A percentile compares a stretch with the other conserved stretches of the same genome.
These are phyloP conservation scores for Pseudoturritis turrita DNA, from an alignment of 345 rosid genomes.

Conservation along the genomic window DNA sequence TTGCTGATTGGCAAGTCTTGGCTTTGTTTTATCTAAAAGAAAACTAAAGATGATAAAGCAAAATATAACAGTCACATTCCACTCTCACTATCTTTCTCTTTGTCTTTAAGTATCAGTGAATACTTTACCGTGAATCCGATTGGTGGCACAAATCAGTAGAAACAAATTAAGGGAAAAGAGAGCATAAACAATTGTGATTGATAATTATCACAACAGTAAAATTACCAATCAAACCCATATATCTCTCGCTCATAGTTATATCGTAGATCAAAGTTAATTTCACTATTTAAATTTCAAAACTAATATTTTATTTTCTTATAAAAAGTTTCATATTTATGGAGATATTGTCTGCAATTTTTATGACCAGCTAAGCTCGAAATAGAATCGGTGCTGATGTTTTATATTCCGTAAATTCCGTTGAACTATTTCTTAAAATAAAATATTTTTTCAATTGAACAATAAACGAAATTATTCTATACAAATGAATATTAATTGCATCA, in stretches of 20 bases:
- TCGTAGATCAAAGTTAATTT: neutral
- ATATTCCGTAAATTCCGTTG: neutral
- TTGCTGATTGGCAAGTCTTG: conserved; percentile 4
- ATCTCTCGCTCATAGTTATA: too few species aligned
- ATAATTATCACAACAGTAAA: too few species aligned
- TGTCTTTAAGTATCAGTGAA: too few species aligned
- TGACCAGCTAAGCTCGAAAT: neutral
- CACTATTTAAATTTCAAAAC: neutral
- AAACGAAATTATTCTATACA: neutral
- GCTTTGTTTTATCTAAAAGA: conserved; percentile 9
- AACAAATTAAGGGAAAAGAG: too few species aligned
- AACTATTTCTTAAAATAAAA: neutral
- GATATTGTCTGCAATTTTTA: neutral
- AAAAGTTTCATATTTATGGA: neutral
- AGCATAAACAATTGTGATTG: too few species aligned
- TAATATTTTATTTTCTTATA: neutral
- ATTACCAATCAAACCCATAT: too few species aligned
- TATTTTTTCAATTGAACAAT: neutral
- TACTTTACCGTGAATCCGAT: too few species aligned
- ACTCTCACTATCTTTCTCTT: neutral
- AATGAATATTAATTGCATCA: neutral
- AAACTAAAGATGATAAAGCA: conserved; percentile 13
- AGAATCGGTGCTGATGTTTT: neutral
- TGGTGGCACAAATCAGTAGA: too few species aligned
- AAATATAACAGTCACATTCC: conserved; percentile 15